Percentiles rank a stretch among this genome's conserved stretches.
phyloP scores from a whole-genome alignment of 371 early-diverging fungal species.

The Syncephalis fuscata region DNA sequence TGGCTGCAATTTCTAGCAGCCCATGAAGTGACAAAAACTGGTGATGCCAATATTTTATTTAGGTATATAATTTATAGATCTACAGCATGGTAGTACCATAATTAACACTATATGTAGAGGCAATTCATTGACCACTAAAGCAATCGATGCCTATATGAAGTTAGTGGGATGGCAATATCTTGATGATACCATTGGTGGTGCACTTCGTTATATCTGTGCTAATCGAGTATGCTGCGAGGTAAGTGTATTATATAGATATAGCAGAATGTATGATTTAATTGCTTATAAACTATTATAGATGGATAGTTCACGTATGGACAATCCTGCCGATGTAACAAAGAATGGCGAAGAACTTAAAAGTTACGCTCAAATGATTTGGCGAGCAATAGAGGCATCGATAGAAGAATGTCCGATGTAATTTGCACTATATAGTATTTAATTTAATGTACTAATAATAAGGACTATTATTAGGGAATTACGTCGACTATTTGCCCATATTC shows the following conservation, averaged over 20 bases:
- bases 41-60: conserved; percentile 12
- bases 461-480: conserved; percentile 17
- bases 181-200: conserved; percentile 43
- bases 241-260: too few species aligned
- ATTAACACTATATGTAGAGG: too few species aligned
- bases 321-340: conserved; percentile 12
- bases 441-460: background rate
- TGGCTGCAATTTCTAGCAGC: conserved; percentile 41
- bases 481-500: conserved; percentile 29
- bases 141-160: conserved; percentile 68
- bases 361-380: conserved; percentile 24
- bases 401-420: conserved; percentile 16
- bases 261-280: too few species aligned
- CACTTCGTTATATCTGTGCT: conserved; percentile 33
- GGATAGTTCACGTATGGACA: background rate
- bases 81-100: too few species aligned
- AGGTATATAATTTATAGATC: too few species aligned
- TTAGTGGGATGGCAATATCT: conserved; percentile 51
- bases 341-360: conserved; percentile 24
- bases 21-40: conserved; percentile 24
- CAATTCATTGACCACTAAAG: conserved; percentile 59
- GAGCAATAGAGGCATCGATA: conserved; percentile 18
- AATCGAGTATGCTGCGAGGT: conserved; percentile 43
- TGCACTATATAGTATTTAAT: too few species aligned
- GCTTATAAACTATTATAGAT: too few species aligned